A percentile compares a stretch with the other conserved stretches of the same genome.
Conservation (phyloP, 331 rosid genomes). For the Malus hybrid region DNA sequence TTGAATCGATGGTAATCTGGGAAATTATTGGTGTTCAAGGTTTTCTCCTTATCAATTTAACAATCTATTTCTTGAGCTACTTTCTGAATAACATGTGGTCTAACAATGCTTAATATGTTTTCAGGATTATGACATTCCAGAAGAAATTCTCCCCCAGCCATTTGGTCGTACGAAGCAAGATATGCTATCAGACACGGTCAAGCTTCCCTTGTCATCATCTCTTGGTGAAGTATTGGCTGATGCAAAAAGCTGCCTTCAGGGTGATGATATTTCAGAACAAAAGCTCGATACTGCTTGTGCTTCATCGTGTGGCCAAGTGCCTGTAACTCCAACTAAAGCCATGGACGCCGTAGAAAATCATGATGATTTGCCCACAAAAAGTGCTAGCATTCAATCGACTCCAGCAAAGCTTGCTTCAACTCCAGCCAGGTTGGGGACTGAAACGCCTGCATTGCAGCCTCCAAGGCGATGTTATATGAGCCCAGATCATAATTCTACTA, state of each 20-base stretch:
- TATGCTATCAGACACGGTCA: neutral
- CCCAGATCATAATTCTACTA: constrained; percentile 23
- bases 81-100: constrained; percentile 1
- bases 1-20: neutral
- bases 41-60: neutral
- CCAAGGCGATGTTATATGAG: constrained; percentile 53
- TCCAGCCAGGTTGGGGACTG: constrained; percentile 51
- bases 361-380: constrained; percentile 9
- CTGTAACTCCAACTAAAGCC: too few species aligned
- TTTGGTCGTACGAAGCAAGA: constrained; percentile 31
- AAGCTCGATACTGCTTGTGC: neutral
- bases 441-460: constrained; percentile 41
- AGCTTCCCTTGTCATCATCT: constrained; percentile 4
- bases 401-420: constrained; percentile 47
- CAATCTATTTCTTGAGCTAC: neutral
- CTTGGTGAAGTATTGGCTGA: neutral
- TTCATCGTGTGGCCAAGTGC: too few species aligned
- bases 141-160: constrained; percentile 61
- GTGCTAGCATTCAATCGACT: constrained; percentile 25
- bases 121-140: constrained; percentile 67
- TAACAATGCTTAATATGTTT: constrained; percentile 15
- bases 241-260: constrained; percentile 9
- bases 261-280: too few species aligned
- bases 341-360: neutral
- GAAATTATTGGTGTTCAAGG: neutral